A percentile compares a stretch with the other conserved stretches of the same genome.
Conservation (phyloP, 441 rosid genomes). For the Hypseocharis bilobata region DNA sequence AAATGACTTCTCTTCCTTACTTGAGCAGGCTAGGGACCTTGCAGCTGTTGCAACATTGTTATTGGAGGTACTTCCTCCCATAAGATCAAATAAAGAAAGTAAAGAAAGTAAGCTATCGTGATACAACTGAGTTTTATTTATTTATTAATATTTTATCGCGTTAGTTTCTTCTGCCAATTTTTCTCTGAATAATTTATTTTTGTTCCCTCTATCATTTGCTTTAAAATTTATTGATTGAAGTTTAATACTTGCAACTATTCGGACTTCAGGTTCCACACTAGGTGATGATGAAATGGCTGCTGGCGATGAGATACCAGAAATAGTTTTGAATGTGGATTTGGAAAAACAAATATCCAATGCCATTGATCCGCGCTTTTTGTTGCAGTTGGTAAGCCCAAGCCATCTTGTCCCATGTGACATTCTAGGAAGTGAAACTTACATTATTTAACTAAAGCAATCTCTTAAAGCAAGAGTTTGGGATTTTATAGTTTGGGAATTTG, state of each 20-base stretch:
- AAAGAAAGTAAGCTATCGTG: slow-evolving; percentile 49
- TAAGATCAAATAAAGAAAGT: slow-evolving; percentile 42
- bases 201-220: not conserved
- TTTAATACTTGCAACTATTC: slow-evolving; percentile 11
- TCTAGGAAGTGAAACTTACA: not conserved
- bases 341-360: slow-evolving; percentile 65
- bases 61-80: slow-evolving; percentile 68
- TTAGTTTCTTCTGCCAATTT: not conserved
- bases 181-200: no score
- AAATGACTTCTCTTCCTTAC: slow-evolving; percentile 14
- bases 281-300: slow-evolving; percentile 58
- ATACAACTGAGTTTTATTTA: slow-evolving; percentile 5
- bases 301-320: slow-evolving; percentile 42
- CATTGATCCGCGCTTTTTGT: slow-evolving; percentile 70
- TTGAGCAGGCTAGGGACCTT: slow-evolving; percentile 64
- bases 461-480: slow-evolving; percentile 11
- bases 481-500: slow-evolving; percentile 14
- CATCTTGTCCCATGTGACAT: not conserved
- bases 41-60: slow-evolving; percentile 69
- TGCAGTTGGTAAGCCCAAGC: slow-evolving; percentile 68
- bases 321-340: slow-evolving; percentile 48
- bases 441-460: not conserved
- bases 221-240: slow-evolving; percentile 22
- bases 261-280: slow-evolving; percentile 44
- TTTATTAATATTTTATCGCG: not conserved